A percentile compares a stretch with the other conserved stretches of the same genome.
Evolutionary conservation across 192 early-diverging fungal genomes (phyloP).

Genomic region (Coemansia erecta): DNA sequence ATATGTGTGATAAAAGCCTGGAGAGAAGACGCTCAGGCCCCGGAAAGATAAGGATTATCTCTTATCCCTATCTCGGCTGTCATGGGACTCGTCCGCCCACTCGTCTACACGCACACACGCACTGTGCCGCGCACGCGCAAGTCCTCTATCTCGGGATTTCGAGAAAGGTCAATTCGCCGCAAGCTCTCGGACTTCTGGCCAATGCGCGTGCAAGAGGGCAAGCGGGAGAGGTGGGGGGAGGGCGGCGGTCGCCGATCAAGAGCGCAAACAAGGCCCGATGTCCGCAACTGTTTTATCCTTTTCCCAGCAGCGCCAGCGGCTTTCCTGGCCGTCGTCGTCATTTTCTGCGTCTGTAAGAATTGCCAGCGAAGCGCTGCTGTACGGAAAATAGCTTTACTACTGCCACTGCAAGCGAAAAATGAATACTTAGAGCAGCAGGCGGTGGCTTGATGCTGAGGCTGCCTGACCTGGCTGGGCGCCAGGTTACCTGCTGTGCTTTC

Average conservation of each 20-base stretch:
- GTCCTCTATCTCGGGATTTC: background rate
- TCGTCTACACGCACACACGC: background rate
- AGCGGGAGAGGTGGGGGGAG: too few species aligned
- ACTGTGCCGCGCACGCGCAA: background rate
- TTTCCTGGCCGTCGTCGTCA: background rate
- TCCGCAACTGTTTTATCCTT: background rate
- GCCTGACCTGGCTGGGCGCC: background rate
- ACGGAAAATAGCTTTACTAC: too few species aligned
- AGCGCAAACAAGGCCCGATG: background rate
- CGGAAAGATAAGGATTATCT: background rate
- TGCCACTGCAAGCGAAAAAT: too few species aligned
- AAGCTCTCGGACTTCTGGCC: constrained; percentile 2
- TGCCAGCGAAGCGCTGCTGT: too few species aligned
- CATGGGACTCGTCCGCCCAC: background rate
- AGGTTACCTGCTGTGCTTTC: background rate
- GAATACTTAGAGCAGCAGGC: too few species aligned
- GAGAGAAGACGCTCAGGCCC: too few species aligned
- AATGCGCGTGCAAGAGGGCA: background rate
- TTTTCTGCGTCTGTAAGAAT: too few species aligned
- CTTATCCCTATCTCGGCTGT: too few species aligned
- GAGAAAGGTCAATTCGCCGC: background rate
- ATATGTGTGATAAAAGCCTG: too few species aligned
- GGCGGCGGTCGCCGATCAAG: constrained; percentile 1
- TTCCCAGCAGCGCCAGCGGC: background rate
- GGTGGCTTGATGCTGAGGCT: too few species aligned